Evolutionary conservation across 257 asterid genomes (phyloP), one percentile per base, ranked within the genome.

Genomic region (Leptodermis oblonga): DNA sequence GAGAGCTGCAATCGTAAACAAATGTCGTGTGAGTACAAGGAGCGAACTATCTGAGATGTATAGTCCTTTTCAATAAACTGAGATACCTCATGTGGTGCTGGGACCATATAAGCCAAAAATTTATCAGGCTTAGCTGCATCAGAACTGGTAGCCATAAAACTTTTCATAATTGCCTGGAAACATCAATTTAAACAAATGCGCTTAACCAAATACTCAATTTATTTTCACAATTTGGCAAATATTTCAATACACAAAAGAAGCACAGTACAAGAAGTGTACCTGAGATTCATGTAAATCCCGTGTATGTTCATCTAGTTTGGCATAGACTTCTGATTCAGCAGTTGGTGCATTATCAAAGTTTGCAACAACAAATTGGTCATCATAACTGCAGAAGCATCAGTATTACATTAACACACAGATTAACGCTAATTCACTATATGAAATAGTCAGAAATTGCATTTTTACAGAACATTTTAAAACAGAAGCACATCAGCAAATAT

Each of bases 21-120:
- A 67, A 74, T 18, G 56, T 70, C 37, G 14, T 56, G 48, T 59
- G 61, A 56, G 59, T 66, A 34, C 59, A 17, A 43, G 42, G 6
- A 25, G 6, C 20, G 31, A 42, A 33, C 43, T 18, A 5, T 33
- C 28, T 2, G 25, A 73, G 46, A 9, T 68, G 60, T 51, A 52
- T 62, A 42, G 26, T 18, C 31, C 15, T 62, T 36, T 31, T 13
- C 5, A 1, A 39, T 13, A 61, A 51, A 49, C 18, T 64, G 41
- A 36, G 53, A 60, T 71, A 91, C 97, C 98, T 94, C 99, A 39
- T 85, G 78, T 56, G 83, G 74, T 34, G 93, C 75, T 56, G 99
- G 99, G 68, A 85, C 96, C 96, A 94, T 94, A 76, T 94, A 94
- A 23, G 95, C 96, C 84, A 94, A 83, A 82, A 94, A 94, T 69